These are phyloP conservation scores for Hypomontagnella monticulosa DNA, from an alignment of 495 filamentous ascomycete species.

Conservation along the genomic window DNA sequence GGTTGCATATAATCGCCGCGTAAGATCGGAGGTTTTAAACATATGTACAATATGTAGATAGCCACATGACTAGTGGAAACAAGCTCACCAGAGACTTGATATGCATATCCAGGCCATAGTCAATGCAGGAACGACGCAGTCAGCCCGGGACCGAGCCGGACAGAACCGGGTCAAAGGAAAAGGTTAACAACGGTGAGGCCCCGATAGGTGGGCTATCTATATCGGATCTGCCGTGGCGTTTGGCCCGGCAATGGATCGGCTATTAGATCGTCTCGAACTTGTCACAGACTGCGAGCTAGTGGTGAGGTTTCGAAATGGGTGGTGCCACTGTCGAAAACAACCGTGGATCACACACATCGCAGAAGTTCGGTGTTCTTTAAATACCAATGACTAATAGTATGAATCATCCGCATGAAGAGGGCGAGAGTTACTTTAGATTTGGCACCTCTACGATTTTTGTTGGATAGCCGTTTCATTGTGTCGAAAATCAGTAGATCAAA, in stretches of 20 bases:
- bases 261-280: conserved; percentile 8
- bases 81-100: conserved; percentile 3
- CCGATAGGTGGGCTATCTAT: conserved; percentile 25
- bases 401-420: background rate
- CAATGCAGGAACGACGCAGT: conserved; percentile 39
- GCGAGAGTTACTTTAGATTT: background rate
- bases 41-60: too few relatives aligned
- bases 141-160: conserved; percentile 24
- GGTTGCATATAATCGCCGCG: too few relatives aligned
- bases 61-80: background rate
- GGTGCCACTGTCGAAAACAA: background rate
- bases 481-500: background rate
- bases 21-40: too few relatives aligned
- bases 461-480: background rate
- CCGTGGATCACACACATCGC: conserved; percentile 7
- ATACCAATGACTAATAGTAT: too few relatives aligned
- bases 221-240: conserved; percentile 13
- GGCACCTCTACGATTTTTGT: background rate
- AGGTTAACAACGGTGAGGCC: conserved; percentile 15
- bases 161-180: conserved; percentile 19
- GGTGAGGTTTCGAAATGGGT: background rate
- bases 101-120: conserved; percentile 7
- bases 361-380: too few relatives aligned
- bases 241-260: background rate
- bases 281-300: background rate